Evolutionary conservation across 768 basidiomycete species (phyloP).

Genomic region (Termitomyces sp.): DNA sequence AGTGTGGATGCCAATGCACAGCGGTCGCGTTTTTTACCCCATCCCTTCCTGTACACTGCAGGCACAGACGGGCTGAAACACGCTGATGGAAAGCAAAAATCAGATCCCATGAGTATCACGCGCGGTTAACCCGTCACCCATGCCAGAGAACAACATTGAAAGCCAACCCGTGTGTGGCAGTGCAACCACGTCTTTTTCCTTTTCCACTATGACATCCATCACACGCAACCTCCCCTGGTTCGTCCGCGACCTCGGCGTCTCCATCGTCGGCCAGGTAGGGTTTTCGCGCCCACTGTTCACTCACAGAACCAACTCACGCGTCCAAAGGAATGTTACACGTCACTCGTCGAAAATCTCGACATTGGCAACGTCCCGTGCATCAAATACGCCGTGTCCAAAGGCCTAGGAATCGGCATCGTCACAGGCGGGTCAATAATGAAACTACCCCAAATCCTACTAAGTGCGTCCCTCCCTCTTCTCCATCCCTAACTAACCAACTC

Average conservation of each 20-base stretch:
- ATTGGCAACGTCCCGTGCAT: constrained; percentile 75
- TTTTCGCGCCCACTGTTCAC: no score
- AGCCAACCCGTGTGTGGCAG: constrained; percentile 1
- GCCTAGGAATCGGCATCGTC: constrained; percentile 88
- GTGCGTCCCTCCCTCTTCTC: constrained; percentile 38
- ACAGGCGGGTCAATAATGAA: constrained; percentile 94
- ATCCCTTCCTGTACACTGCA: constrained; percentile 21
- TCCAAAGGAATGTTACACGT: constrained; percentile 88
- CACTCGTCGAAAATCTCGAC: constrained; percentile 83
- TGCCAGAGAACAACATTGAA: constrained; percentile 15
- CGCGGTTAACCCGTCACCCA: constrained; percentile 7
- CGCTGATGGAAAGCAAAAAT: constrained; percentile 18
- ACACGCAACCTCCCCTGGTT: constrained; percentile 86
- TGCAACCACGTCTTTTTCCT: constrained; percentile 7
- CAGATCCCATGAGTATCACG: no score
- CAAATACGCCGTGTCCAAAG: constrained; percentile 90
- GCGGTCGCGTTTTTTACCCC: constrained; percentile 28
- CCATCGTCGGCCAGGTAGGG: constrained; percentile 80
- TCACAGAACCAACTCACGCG: no score
- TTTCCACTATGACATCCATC: constrained; percentile 59
- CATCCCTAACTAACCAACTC: neutral
- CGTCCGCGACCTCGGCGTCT: constrained; percentile 73
- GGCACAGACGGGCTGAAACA: constrained; percentile 35
- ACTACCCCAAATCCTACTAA: constrained; percentile 86
- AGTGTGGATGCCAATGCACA: no score